Evolutionary conservation across 176 grass and related monocot genomes (phyloP), one percentile per base, ranked within the genome.

Genomic region (Poa annua): DNA sequence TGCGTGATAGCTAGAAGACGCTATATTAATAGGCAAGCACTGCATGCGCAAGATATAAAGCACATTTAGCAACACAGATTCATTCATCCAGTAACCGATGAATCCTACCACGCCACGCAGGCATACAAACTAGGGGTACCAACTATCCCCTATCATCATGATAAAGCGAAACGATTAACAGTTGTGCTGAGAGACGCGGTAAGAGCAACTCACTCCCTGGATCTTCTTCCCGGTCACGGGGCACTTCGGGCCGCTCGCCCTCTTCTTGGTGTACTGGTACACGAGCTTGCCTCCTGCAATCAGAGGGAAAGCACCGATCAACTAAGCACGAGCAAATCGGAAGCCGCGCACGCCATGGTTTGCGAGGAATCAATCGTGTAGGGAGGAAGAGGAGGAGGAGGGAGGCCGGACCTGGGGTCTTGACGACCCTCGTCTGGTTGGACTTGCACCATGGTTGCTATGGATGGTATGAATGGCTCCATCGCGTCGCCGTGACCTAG

Each of bases 241-340:
- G 85, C 94, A 97, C 81, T 94, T 97, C n/a, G 90, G 94, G 0
- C 94, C 94, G 55, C 90, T 97, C 62, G 90, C 94, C 78, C 94
- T 92, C 94, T 97, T 97, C 45, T 94, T 86, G 13, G 94, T 87
- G 83, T 97, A 97, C 88, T 97, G 94, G 79, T 97, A 97, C 84
- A 97, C 92, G 22, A 94, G 92, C 86, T 83, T 97, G 10, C 94
- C 94, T 85, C 94, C 94, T 97, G 39, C 54, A 38, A 68, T 9
- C 12, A 35, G 8, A 81, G 84, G 33, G 25, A 39, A 75, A 17
- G 67, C 20, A 49, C 73, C 9, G 22, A 60, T 53, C 16, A 22
- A 59, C 15, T 7, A 26, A 51, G 0, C 32, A 29, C 8, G 29
- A 82, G 59, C 51, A 81, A 50, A 72, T 48, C 42, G 13, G 68